A percentile compares a stretch with the other conserved stretches of the same genome.
phyloP scores from a whole-genome alignment of 2,329 filamentous ascomycete species.

The Botryotinia narcissicola region DNA sequence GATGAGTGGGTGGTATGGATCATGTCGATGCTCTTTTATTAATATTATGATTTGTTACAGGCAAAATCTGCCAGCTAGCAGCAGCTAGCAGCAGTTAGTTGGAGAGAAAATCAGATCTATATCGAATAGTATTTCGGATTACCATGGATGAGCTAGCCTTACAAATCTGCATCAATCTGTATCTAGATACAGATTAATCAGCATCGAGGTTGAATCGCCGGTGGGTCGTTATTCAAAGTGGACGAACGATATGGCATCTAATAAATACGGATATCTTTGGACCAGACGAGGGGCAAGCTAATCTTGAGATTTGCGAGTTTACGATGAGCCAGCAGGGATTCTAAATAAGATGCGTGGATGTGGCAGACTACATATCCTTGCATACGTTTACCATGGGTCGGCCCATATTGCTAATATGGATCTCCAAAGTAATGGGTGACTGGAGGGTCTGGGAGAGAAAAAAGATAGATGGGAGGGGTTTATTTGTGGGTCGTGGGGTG shows the following conservation, averaged over 20 bases:
- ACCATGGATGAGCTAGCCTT: background rate
- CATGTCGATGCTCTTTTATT: background rate
- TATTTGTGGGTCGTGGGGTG: slow-evolving; percentile 11
- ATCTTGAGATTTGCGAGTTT: slow-evolving; percentile 22
- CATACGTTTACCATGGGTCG: slow-evolving; percentile 9
- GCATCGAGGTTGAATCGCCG: slow-evolving; percentile 9
- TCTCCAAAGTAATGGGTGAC: background rate
- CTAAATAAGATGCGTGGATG: slow-evolving; percentile 15
- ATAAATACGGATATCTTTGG: background rate
- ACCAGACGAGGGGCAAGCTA: slow-evolving; percentile 14
- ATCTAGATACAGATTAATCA: slow-evolving; percentile 2
- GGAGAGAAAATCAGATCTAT: background rate
- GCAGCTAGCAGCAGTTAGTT: background rate
- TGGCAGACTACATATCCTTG: slow-evolving; percentile 12
- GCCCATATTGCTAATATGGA: background rate
- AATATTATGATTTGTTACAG: background rate
- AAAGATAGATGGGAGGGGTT: slow-evolving; percentile 12
- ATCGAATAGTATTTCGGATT: background rate
- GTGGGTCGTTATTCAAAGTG: slow-evolving; percentile 12
- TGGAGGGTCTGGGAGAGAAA: background rate
- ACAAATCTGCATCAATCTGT: background rate
- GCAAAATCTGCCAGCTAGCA: background rate
- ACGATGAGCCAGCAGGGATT: slow-evolving; percentile 15
- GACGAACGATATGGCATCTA: slow-evolving; percentile 5
- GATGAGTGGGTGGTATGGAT: background rate